Evolutionary conservation across 768 basidiomycete species (phyloP), one percentile per base, ranked within the genome.

Genomic region (Lentinula aciculospora): DNA sequence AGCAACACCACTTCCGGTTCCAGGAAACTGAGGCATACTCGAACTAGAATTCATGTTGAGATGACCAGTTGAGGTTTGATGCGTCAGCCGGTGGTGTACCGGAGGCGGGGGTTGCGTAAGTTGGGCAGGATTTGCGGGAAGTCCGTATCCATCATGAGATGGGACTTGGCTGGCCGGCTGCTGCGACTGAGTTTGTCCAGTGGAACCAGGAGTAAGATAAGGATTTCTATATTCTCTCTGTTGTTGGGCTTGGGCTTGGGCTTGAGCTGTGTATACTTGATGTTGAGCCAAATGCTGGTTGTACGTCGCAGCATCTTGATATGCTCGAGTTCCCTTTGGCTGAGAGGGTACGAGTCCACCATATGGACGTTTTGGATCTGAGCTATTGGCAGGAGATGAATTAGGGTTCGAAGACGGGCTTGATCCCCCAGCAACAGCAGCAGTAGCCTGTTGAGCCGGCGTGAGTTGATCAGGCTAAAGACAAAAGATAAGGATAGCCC

Each of bases 231-330:
- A 87, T 34, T 56, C 54, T 56, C 54, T 23, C 15, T 82, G 80
- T 63, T 80, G 84, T 0, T 88, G 83, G 23, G 88, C 86, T 63
- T 89, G 87, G 3, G 84, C 79, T 66, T 92, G 89, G 10, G 87
- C 86, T 68, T 93, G 92, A 3, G 92, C 92, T 4, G 89, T 94
- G 66, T 92, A 94, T 8, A 86, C 87, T 71, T 99, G 96, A 65
- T 98, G 96, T 68, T 95, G 93, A 12, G 87, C 88, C 23, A 96
- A 82, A 65, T 96, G 96, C 60, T 96, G 94, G 63, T 94, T 94
- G 75, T 99, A 99, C 1, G 88, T 76, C 7, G 93, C 92, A 0
- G 96, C 94, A 68, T 98, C 95, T 64, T 89, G 89, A 67, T 89
- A 96, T 5, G 92, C 88, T 47, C 93, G 76, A 21, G 88, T 85